Conservation (phyloP, 1,284 basidiomycete genomes). For the Cronartium ribicola region DNA sequence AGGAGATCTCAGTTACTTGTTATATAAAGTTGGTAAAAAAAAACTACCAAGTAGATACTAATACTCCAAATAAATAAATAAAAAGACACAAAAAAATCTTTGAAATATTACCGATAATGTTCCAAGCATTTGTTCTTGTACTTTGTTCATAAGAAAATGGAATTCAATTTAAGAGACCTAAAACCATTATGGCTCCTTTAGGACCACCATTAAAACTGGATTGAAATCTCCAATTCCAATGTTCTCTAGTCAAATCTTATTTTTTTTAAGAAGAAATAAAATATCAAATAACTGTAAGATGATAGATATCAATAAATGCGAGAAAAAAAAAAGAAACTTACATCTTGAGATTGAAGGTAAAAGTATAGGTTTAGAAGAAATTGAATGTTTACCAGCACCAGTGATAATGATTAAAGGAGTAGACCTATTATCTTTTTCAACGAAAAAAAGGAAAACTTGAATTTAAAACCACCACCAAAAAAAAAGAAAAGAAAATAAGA, state of each 20-base stretch:
- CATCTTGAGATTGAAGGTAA: constrained; percentile 48
- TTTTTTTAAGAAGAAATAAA: background rate
- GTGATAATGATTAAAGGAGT: constrained; percentile 49
- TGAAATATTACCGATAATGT: no score
- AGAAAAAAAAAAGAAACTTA: background rate
- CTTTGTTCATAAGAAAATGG: no score
- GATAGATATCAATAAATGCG: background rate
- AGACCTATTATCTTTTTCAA: background rate
- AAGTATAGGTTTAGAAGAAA: constrained; percentile 48
- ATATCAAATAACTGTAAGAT: background rate
- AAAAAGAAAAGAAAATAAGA: constrained; percentile 30
- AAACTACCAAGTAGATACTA: no score
- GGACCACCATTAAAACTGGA: background rate
- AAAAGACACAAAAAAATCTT: no score
- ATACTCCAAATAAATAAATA: no score
- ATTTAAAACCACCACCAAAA: background rate
- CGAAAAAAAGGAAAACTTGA: background rate
- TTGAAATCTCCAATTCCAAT: constrained; percentile 2
- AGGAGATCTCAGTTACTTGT: no score
- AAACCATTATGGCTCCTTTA: background rate
- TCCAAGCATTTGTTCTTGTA: no score
- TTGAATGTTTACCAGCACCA: constrained; percentile 50
- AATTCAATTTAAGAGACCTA: no score
- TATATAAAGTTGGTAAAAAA: no score
- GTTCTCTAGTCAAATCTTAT: background rate